phyloP scores from a whole-genome alignment of 768 basidiomycete genomes.

The Lentinus brumalis region DNA sequence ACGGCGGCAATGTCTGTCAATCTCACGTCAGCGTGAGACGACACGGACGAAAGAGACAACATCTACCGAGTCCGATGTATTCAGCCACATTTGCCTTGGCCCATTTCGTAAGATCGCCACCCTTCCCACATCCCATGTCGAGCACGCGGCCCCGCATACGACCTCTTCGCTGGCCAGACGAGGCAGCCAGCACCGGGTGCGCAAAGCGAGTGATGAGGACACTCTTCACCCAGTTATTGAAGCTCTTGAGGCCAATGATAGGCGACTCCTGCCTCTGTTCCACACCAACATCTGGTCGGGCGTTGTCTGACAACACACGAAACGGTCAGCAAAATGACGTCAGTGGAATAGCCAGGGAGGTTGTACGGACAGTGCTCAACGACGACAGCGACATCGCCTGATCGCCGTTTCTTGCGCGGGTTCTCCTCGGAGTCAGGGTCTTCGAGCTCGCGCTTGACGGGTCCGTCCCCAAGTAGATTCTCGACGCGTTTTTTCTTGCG shows the following conservation, averaged over 20 bases:
- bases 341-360: background rate
- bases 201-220: constrained; percentile 92
- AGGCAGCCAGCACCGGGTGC: constrained; percentile 61
- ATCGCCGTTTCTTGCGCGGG: constrained; percentile 44
- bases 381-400: constrained; percentile 73
- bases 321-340: constrained; percentile 3
- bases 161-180: constrained; percentile 34
- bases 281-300: constrained; percentile 88
- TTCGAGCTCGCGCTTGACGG: constrained; percentile 53
- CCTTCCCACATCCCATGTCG: constrained; percentile 99
- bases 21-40: constrained; percentile 4
- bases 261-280: constrained; percentile 84
- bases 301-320: constrained; percentile 66
- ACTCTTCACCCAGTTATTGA: constrained; percentile 99
- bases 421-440: constrained; percentile 29
- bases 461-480: constrained; percentile 18
- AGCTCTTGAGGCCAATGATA: constrained; percentile 95
- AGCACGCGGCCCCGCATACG: constrained; percentile 71
- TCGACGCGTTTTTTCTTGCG: constrained; percentile 22
- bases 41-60: constrained; percentile 30
- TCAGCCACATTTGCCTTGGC: constrained; percentile 79
- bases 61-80: constrained; percentile 78
- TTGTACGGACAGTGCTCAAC: constrained; percentile 73
- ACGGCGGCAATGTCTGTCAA: constrained; percentile 81
- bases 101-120: constrained; percentile 97